Conservation (phyloP, 768 basidiomycete species). For the Mycena metata region DNA sequence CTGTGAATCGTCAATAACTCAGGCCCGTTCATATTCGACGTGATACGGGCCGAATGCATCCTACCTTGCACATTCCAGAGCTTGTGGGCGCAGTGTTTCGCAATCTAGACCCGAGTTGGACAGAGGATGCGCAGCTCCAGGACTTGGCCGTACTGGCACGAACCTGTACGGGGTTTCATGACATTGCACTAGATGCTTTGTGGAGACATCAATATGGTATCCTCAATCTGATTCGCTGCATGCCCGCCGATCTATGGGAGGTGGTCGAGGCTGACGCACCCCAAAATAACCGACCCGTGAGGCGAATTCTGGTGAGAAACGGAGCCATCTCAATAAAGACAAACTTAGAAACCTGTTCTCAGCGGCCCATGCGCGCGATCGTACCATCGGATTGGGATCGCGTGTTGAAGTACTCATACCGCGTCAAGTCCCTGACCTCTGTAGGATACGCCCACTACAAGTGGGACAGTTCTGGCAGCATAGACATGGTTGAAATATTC, state of each 20-base stretch:
- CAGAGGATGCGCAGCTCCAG: background rate
- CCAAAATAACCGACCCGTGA: background rate
- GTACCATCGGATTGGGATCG: slow-evolving; percentile 5
- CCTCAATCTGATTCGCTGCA: slow-evolving; percentile 4
- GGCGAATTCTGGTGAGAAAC: background rate
- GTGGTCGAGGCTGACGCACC: background rate
- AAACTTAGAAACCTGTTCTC: background rate
- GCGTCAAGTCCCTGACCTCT: background rate
- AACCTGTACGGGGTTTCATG: background rate
- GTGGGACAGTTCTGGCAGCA: too few relatives aligned
- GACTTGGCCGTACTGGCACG: background rate
- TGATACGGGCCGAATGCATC: background rate
- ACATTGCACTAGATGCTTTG: background rate
- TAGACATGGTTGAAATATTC: background rate
- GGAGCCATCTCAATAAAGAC: background rate
- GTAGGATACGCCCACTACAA: background rate
- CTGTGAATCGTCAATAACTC: too few relatives aligned
- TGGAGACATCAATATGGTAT: background rate
- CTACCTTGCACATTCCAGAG: slow-evolving; percentile 1
- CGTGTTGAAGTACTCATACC: background rate
- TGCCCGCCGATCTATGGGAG: slow-evolving; percentile 8
- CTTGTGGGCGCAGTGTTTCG: background rate
- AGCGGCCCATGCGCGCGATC: background rate
- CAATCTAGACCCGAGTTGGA: background rate
- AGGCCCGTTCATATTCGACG: too few relatives aligned